Base-by-base conservation (phyloP, 2,329 filamentous ascomycete genomes). In the Peltaster fructicola region DNA sequence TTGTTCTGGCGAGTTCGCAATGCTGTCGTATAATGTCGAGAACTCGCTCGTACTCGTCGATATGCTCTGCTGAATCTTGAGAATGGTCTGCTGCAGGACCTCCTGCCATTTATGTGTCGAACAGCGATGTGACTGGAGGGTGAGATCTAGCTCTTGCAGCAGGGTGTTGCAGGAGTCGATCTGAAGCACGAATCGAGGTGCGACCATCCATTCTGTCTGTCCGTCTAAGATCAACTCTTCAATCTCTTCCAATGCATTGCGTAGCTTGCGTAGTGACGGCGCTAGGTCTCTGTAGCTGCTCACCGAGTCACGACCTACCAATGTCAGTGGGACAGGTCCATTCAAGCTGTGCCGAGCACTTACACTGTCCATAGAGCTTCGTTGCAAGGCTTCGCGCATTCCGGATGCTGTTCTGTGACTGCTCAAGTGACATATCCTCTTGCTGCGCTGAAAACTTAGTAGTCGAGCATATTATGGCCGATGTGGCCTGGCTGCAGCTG, bases 351-450 rank as follows among this genome's bases (percentile, higher is more conserved):
- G n/a, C n/a, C n/a, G 2, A 8, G 13, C 14, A 5, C 27, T 12
- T 16, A 30, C 27, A 30, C 18, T 30, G 19, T 6, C 15, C 13
- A 23, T 20, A 30, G 10, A 30, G 15, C 27, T 30, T 19, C 8
- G 25, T 15, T 6, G 27, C 23, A 9, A 30, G 16, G 8, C 13
- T 20, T 3, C 27, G 27, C 16, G 27, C 18, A 7, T 23, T 20
- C 7, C 20, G 15, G 3, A 30, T n/a, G n/a, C n/a, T n/a, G n/a
- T n/a, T n/a, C n/a, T n/a, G n/a, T n/a, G n/a, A n/a, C n/a, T n/a
- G n/a, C n/a, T n/a, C n/a, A n/a, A n/a, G n/a, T n/a, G n/a, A n/a
- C n/a, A n/a, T n/a, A n/a, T n/a, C n/a, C n/a, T n/a, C n/a, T n/a
- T n/a, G n/a, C n/a, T n/a, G n/a, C n/a, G n/a, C n/a, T n/a, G n/a